These are phyloP conservation scores for Uronychia setigera DNA, from an alignment of 73 alveolate genomes.

Conservation along the genomic window DNA sequence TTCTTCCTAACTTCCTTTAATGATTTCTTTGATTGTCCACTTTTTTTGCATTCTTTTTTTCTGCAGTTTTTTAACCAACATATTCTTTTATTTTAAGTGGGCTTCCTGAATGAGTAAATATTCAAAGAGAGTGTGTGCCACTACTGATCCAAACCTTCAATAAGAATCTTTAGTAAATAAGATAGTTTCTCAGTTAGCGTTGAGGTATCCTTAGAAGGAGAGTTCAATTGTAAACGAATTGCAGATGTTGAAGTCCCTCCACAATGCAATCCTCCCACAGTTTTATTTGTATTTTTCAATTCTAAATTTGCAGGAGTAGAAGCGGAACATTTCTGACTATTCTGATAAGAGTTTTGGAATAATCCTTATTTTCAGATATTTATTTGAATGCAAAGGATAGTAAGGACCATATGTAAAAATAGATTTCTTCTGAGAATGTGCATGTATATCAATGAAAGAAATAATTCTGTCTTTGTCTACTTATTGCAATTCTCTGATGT, in stretches of 20 bases:
- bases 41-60: slow-evolving; percentile 23
- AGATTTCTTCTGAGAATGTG: slow-evolving; percentile 45
- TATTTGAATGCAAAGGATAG: slow-evolving; percentile 43
- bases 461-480: slow-evolving; percentile 32
- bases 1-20: not conserved
- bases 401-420: slow-evolving; percentile 59
- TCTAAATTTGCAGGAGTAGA: slow-evolving; percentile 62
- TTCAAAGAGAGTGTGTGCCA: slow-evolving; percentile 26
- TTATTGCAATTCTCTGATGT: not conserved
- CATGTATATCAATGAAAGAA: slow-evolving; percentile 45
- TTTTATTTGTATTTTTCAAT: slow-evolving; percentile 49
- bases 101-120: slow-evolving; percentile 24
- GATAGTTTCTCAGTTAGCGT: slow-evolving; percentile 28
- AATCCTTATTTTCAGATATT: slow-evolving; percentile 30
- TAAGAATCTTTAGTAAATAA: slow-evolving; percentile 12
- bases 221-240: slow-evolving; percentile 42
- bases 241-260: slow-evolving; percentile 27
- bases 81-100: slow-evolving; percentile 10
- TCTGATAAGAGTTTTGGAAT: slow-evolving; percentile 54
- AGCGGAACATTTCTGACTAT: slow-evolving; percentile 51
- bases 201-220: slow-evolving; percentile 40
- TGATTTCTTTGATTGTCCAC: slow-evolving; percentile 11
- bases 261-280: slow-evolving; percentile 46
- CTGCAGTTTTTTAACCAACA: slow-evolving; percentile 1
- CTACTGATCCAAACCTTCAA: slow-evolving; percentile 18